phyloP scores from a whole-genome alignment of 1,284 basidiomycete genomes.

The Lentinula novae-zelandiae region DNA sequence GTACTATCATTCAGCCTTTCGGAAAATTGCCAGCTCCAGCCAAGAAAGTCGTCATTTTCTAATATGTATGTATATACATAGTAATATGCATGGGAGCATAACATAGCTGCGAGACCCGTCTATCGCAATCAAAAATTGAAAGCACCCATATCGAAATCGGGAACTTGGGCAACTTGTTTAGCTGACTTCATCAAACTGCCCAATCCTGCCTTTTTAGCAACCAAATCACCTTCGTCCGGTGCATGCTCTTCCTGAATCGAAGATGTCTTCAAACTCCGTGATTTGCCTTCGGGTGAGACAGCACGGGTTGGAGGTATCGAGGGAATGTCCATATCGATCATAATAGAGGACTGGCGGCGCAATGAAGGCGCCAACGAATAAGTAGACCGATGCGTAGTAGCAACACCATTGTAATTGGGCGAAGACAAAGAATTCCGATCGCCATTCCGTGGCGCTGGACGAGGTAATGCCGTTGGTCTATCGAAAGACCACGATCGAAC shows the following conservation, averaged over 20 bases:
- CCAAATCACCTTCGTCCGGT: slow-evolving; percentile 51
- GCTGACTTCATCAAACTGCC: slow-evolving; percentile 84
- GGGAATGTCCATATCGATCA: slow-evolving; percentile 85
- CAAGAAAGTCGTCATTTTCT: slow-evolving; percentile 62
- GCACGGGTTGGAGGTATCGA: slow-evolving; percentile 57
- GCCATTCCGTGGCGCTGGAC: slow-evolving; percentile 15
- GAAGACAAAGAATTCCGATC: slow-evolving; percentile 24
- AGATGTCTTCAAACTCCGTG: slow-evolving; percentile 11
- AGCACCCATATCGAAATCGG: slow-evolving; percentile 83
- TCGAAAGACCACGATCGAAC: slow-evolving; percentile 90
- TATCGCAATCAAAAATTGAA: slow-evolving; percentile 33
- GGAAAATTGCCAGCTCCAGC: slow-evolving; percentile 30
- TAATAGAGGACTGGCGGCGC: slow-evolving; percentile 65
- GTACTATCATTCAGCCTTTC: slow-evolving; percentile 37
- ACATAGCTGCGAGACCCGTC: background rate
- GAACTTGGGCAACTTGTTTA: slow-evolving; percentile 81
- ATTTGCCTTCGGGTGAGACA: slow-evolving; percentile 40
- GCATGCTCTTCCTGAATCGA: slow-evolving; percentile 27
- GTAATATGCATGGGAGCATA: no score
- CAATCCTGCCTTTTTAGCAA: slow-evolving; percentile 68
- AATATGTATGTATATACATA: background rate
- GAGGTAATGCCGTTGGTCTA: slow-evolving; percentile 44
- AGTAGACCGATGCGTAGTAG: slow-evolving; percentile 38
- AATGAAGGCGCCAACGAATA: slow-evolving; percentile 48
- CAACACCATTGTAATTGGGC: slow-evolving; percentile 30